Percentiles rank a stretch among this genome's conserved stretches.
Evolutionary conservation across 805 yeast species (phyloP).

Genomic region (Maudiozyma barnettii): DNA sequence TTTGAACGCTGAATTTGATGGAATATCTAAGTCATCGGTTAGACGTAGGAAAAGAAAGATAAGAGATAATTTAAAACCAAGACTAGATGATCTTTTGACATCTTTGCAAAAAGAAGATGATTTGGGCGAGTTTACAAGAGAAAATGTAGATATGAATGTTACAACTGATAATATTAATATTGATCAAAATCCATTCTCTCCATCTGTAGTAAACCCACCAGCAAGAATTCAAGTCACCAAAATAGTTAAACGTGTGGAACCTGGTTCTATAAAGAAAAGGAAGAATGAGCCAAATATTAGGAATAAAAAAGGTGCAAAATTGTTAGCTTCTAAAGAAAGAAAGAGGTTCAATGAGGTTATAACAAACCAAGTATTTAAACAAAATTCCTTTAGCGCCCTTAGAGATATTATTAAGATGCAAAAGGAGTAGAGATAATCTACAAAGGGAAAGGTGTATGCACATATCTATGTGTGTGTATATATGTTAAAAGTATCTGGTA

Average conservation of each 20-base stretch:
- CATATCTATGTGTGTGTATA: not conserved
- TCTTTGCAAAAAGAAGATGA: conserved; percentile 36
- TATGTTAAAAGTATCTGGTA: too few species aligned
- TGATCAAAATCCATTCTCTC: not conserved
- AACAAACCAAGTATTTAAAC: conserved; percentile 43
- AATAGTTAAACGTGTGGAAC: conserved; percentile 6
- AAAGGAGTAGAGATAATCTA: conserved; percentile 6
- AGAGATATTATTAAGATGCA: conserved; percentile 44
- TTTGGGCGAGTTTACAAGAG: conserved; percentile 10
- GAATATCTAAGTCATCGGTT: conserved; percentile 55
- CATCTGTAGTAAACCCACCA: not conserved
- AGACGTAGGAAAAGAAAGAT: conserved; percentile 56
- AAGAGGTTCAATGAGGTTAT: conserved; percentile 50
- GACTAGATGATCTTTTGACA: conserved; percentile 52
- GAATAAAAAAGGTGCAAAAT: conserved; percentile 44
- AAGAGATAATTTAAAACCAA: conserved; percentile 56
- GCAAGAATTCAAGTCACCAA: conserved; percentile 2
- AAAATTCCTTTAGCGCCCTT: conserved; percentile 56
- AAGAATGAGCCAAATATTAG: conserved; percentile 45
- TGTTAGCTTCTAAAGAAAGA: conserved; percentile 49
- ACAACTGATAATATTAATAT: not conserved
- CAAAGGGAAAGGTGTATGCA: not conserved
- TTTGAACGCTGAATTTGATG: conserved; percentile 28
- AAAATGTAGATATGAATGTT: conserved; percentile 11
- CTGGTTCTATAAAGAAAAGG: conserved; percentile 18